Conservation (phyloP, 2,329 filamentous ascomycete genomes). For the Aureobasidium namibiae region DNA sequence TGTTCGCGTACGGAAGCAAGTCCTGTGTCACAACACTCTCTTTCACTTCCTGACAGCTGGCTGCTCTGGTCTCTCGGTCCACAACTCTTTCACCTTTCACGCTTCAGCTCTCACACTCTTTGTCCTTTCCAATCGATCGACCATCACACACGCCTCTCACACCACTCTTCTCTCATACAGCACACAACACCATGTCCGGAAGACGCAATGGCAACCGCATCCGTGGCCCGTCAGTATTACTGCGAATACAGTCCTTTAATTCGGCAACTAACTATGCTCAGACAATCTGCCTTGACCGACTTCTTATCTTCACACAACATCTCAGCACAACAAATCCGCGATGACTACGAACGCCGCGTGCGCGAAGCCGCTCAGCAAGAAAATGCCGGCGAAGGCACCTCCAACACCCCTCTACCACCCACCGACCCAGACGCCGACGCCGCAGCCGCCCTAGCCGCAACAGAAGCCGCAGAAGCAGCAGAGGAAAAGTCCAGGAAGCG, state of each 20-base stretch:
- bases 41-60: not conserved
- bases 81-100: too few relatives aligned
- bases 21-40: not conserved
- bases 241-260: not conserved
- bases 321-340: constrained; percentile 54
- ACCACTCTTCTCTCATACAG: not conserved
- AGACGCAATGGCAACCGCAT: constrained; percentile 38
- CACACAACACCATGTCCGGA: constrained; percentile 23
- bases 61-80: not conserved
- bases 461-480: constrained; percentile 24
- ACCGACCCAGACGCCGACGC: constrained; percentile 23
- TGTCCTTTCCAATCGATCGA: not conserved
- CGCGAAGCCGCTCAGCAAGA: constrained; percentile 37
- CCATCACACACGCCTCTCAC: not conserved
- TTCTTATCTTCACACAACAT: constrained; percentile 61
- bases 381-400: constrained; percentile 29
- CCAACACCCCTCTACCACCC: constrained; percentile 23
- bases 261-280: constrained; percentile 18
- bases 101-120: not conserved
- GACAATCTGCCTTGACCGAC: constrained; percentile 59
- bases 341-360: constrained; percentile 49
- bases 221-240: constrained; percentile 43
- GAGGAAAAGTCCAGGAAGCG: constrained; percentile 44
- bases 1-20: not conserved
- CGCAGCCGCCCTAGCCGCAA: constrained; percentile 34